Base-by-base conservation (phyloP, 495 filamentous ascomycete genomes). In the Aspergillus egyptiacus region DNA sequence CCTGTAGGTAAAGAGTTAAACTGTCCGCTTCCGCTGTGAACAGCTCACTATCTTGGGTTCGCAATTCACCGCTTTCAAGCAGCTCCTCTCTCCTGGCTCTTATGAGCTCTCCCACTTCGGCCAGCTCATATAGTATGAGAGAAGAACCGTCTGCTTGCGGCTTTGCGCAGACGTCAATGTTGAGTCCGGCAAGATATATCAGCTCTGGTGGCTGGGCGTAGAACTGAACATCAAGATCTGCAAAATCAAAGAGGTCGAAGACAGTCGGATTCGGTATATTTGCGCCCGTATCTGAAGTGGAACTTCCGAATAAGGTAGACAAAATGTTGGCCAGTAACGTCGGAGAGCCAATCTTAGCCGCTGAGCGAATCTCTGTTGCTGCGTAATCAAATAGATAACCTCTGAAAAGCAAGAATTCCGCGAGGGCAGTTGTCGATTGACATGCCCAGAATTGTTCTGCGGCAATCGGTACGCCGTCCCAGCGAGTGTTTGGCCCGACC, bases 231-330 rank as follows among this genome's bases (percentile, higher is more conserved):
- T 90, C 82, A 6, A 87, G 64, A 46, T 90, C 83, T 24, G 89
- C 74, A 48, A 97, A 96, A 66, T 97, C 94, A 48, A 95, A 89
- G 17, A 96, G 78, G 54, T 96, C 94, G 64, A 96, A 94, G 11
- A 97, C 76, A 5, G 83, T 86, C 3, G 82, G 76, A 46, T 86
- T 85, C 11, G 66, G 59, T 22, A 82, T 56, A n/a, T 77, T 70
- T 32, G 84, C 77, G 7, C 81, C 79, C 25, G 77, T 77, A 0
- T 85, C 79, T 20, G 78, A 48, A 5, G 72, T 72, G 5, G 89
- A 86, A 48, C 76, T 81, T 19, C 94, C 94, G 17, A 87, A 76
- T 27, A 97, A 69, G 0, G 86, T 83, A 14, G 87, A 83, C 31
- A 94, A 79, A 3, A 93, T 82, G n/a, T 81, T 75, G 35, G 84